Base-by-base conservation (phyloP, 2,329 filamentous ascomycete genomes). In the Colletotrichum brevisporum region DNA sequence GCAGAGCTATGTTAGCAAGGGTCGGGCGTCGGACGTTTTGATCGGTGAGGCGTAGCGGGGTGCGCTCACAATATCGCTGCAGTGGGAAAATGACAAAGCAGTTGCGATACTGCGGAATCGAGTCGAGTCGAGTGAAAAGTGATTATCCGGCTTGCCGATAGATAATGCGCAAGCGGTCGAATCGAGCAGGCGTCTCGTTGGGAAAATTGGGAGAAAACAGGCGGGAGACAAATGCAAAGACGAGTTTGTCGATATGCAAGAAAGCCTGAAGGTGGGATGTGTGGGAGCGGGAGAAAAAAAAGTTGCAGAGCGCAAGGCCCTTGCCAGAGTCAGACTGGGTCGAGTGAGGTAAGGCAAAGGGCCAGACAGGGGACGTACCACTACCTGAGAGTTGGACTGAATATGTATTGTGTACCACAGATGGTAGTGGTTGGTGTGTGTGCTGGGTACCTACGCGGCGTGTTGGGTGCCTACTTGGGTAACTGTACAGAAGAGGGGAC, bases 221-320 rank as follows among this genome's bases (percentile, higher is more conserved):
- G 64, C 47, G 36, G 36, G 54, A 63, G 68, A 47, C 45, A 67
- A 67, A 58, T 60, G 67, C 58, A 59, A 62, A 59, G 53, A 62
- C 62, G 68, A 71, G 65, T 64, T 70, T 70, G 67, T 70, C 59
- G 36, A 63, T 55, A 63, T 63, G 68, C 63, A 63, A 57, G 47
- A 67, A 57, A 63, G 64, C 63, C 67, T 63, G 56, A 62, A 70
- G 68, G 67, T 59, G 64, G 64, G 68, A 68, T 68, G 53, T 59
- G 63, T 45, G 57, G 59, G 58, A 63, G 64, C 56, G 67, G 47
- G 47, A 43, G 45, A 62, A 70, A 70, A 70, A 70, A 70, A 59
- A 63, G 63, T 45, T 70, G 67, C 64, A 63, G 58, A 60, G 54
- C 45, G 47, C 41, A 41, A 31, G 27, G 15, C 39, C 41, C 43